These are phyloP conservation scores for Daedaleopsis nitida DNA, from an alignment of 768 basidiomycete species.

Conservation along the genomic window DNA sequence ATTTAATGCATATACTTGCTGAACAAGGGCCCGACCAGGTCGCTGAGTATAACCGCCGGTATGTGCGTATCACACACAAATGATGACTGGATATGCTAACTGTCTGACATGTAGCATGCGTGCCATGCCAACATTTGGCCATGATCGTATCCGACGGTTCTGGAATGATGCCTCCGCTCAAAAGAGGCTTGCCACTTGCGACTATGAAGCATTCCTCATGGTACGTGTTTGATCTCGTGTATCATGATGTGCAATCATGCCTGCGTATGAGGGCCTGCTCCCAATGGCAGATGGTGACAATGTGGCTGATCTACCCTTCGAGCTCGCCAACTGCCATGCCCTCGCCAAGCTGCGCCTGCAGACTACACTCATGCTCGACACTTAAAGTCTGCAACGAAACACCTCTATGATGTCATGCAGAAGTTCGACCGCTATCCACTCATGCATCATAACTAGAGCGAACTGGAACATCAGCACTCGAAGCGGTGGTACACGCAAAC, in stretches of 20 bases:
- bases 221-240: conserved; percentile 24
- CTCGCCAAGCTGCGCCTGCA: conserved; percentile 44
- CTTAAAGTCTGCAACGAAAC: conserved; percentile 18
- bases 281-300: conserved; percentile 20
- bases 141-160: conserved; percentile 27
- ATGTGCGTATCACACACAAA: not conserved
- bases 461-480: conserved; percentile 37
- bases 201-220: conserved; percentile 33
- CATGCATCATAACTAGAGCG: conserved; percentile 29
- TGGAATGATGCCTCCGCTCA: conserved; percentile 24
- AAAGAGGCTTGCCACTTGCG: conserved; percentile 31
- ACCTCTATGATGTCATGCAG: not conserved
- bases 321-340: conserved; percentile 39
- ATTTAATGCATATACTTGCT: not conserved
- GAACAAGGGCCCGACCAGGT: not conserved
- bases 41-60: not conserved
- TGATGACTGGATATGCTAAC: not conserved
- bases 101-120: conserved; percentile 2
- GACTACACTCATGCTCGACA: conserved; percentile 33
- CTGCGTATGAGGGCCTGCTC: conserved; percentile 38
- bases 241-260: conserved; percentile 27
- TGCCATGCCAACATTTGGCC: conserved; percentile 26
- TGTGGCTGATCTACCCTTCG: conserved; percentile 38
- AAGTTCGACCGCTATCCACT: not conserved
- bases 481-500: conserved; percentile 40